Evolutionary conservation across 345 rosid genomes (phyloP).

Genomic region (Boechera stricta): DNA sequence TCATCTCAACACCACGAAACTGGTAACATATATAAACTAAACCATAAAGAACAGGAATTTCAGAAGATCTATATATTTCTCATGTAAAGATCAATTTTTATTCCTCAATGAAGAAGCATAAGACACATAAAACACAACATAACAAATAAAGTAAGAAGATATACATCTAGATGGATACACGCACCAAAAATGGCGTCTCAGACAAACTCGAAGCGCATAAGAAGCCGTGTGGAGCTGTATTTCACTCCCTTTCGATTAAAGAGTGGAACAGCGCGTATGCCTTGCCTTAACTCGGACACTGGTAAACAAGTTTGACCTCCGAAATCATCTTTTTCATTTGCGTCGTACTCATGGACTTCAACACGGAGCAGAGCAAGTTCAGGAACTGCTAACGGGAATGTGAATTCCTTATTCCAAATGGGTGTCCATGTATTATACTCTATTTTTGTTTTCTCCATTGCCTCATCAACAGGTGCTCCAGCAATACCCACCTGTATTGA

Average conservation of each 20-base stretch:
- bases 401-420: conserved; percentile 84
- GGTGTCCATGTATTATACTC: conserved; percentile 75
- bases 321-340: conserved; percentile 77
- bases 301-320: conserved; percentile 92
- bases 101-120: conserved; percentile 24
- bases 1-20: conserved; percentile 7
- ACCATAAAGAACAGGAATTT: neutral
- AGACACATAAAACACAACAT: conserved; percentile 13
- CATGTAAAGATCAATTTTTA: conserved; percentile 12
- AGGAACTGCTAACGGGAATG: conserved; percentile 73
- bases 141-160: neutral
- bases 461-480: conserved; percentile 73
- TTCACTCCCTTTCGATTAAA: conserved; percentile 58
- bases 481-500: conserved; percentile 64
- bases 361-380: conserved; percentile 82
- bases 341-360: conserved; percentile 75
- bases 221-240: conserved; percentile 68
- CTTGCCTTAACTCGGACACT: conserved; percentile 64
- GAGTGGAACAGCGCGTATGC: conserved; percentile 81
- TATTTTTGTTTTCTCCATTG: conserved; percentile 68
- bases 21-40: neutral
- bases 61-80: conserved; percentile 16
- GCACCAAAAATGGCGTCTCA: conserved; percentile 36
- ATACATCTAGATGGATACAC: conserved; percentile 37
- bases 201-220: conserved; percentile 67